phyloP scores from a whole-genome alignment of 768 basidiomycete genomes.

The Lactifluus volemus region DNA sequence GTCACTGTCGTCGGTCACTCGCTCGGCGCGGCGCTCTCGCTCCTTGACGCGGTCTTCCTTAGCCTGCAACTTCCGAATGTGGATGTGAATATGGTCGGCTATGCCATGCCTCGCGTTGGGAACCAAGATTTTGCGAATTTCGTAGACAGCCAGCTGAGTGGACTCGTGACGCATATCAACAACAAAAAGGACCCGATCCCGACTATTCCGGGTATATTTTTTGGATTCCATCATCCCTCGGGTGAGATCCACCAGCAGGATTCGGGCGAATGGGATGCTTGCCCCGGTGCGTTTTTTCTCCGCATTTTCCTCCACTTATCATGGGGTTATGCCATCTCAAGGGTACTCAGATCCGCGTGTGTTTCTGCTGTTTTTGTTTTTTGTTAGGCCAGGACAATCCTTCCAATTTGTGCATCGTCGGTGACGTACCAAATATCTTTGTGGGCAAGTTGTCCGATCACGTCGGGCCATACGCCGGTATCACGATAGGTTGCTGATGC shows the following conservation, averaged over 20 bases:
- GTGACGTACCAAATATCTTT: constrained; percentile 45
- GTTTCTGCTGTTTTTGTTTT: background rate
- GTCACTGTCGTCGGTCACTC: constrained; percentile 12
- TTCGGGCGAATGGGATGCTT: constrained; percentile 28
- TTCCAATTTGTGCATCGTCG: constrained; percentile 40
- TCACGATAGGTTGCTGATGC: constrained; percentile 18
- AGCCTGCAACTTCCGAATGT: constrained; percentile 16
- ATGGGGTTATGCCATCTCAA: background rate
- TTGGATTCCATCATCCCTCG: constrained; percentile 39
- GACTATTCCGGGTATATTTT: constrained; percentile 27
- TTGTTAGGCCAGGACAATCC: constrained; percentile 51
- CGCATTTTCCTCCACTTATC: background rate
- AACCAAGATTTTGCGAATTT: constrained; percentile 9
- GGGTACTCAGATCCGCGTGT: background rate
- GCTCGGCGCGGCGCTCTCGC: too few relatives aligned
- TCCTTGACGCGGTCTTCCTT: constrained; percentile 17
- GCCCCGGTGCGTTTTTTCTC: constrained; percentile 33
- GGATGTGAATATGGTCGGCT: constrained; percentile 7
- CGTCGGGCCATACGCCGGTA: constrained; percentile 16
- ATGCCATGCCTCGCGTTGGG: constrained; percentile 15
- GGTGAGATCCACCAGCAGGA: constrained; percentile 35
- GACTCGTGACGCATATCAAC: constrained; percentile 1
- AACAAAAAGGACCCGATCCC: constrained; percentile 30
- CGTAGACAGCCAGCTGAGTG: background rate
- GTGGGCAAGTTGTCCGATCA: constrained; percentile 25